Evolutionary conservation across 306 rosid species (phyloP).

Genomic region (Boehmeria nivea): DNA sequence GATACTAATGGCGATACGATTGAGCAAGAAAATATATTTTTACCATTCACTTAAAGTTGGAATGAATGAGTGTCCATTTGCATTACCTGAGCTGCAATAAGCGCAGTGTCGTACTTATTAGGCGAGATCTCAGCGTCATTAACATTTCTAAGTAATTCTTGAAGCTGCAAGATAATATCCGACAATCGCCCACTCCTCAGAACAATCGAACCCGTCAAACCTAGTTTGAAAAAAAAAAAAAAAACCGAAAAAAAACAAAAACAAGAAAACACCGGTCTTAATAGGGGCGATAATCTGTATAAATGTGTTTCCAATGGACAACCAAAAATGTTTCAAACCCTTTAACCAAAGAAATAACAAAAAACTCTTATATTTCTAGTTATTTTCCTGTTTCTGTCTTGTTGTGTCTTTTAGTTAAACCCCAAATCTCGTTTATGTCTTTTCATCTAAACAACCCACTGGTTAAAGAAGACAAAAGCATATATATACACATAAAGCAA

Average conservation of each 20-base stretch:
- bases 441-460: too few relatives aligned
- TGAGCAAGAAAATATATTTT: too few relatives aligned
- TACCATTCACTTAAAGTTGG: too few relatives aligned
- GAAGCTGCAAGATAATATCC: constrained; percentile 60
- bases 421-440: too few relatives aligned
- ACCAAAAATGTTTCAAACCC: not conserved
- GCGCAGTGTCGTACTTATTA: constrained; percentile 37
- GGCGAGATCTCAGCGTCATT: constrained; percentile 49
- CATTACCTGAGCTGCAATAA: constrained; percentile 71
- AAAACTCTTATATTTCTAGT: not conserved
- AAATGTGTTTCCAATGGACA: not conserved
- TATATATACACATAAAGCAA: too few relatives aligned
- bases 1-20: too few relatives aligned
- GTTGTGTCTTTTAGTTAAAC: too few relatives aligned
- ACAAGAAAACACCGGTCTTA: not conserved
- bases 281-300: not conserved
- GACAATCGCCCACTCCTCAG: constrained; percentile 59
- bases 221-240: constrained; percentile 21
- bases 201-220: constrained; percentile 69
- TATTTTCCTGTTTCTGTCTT: too few relatives aligned
- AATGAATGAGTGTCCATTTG: too few relatives aligned
- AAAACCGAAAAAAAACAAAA: too few relatives aligned
- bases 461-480: too few relatives aligned
- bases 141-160: constrained; percentile 55
- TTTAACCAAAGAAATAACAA: not conserved